Evolutionary conservation across 2,329 filamentous ascomycete species (phyloP), one percentile per base, ranked within the genome.

Genomic region (Hypoxylon sp.): DNA sequence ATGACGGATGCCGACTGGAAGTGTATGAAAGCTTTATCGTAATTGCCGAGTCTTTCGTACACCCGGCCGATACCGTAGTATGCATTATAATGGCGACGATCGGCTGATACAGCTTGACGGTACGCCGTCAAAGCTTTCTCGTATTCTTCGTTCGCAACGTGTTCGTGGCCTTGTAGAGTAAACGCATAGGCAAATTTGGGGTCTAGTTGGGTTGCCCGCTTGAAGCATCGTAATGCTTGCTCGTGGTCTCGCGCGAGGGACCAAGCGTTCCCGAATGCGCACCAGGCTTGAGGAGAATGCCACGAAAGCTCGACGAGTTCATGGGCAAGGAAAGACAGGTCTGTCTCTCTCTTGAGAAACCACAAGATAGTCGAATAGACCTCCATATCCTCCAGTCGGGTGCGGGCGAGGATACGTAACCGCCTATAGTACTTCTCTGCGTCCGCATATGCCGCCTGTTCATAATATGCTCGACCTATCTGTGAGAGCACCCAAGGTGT

Each of bases 321-420:
- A 73, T 98, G 94, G 0, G 94, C 93, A 26, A 99, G 84, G 78
- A 95, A 97, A 0, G 94, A 94, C 20, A 99, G 84, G 64, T 97
- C 92, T 0, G 93, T 91, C 74, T 97, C 94, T 67, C 91, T 90
- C 78, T 97, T 97, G 65, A 97, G 81, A 77, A 97, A 94, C 95
- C 96, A 99, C n/a, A 99, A 84, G n/a, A 97, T 90, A 0, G 95
- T 99, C 13, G 94, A 98, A 79, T 97, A 99, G 34, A 98, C 89
- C 75, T 99, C 95, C 94, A 98, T 97, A 73, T 97, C 94, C 74
- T 97, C 91, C 46, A 96, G 84, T 3, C 92, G 88, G 1, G 92
- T 91, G 0, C 94, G 94, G 11, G 92, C 89, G 69, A 95, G 84
- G 30, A 90, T 86, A 52, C 93, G 89, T 68, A 99, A 87, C 58